Percentiles rank a stretch among this genome's conserved stretches.
These are phyloP conservation scores for Torulaspora pretoriensis DNA, from an alignment of 1,139 yeast species.

Conservation along the genomic window DNA sequence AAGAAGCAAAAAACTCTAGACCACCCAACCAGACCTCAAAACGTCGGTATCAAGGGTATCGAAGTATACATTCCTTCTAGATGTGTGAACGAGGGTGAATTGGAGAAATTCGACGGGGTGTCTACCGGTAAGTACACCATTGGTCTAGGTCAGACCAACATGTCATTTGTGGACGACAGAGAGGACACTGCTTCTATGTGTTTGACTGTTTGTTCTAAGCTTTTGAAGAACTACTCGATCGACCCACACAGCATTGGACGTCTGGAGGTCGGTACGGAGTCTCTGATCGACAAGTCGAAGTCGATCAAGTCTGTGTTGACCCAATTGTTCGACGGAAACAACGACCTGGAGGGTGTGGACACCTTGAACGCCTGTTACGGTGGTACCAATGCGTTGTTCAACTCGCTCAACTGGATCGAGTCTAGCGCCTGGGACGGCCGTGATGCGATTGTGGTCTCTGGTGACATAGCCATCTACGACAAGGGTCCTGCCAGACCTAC, in stretches of 20 bases:
- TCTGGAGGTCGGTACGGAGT: slow-evolving; percentile 98
- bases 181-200: slow-evolving; percentile 94
- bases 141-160: slow-evolving; percentile 97
- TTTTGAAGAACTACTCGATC: slow-evolving; percentile 74
- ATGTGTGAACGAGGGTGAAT: slow-evolving; percentile 82
- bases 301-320: slow-evolving; percentile 93
- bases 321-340: slow-evolving; percentile 87
- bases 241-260: slow-evolving; percentile 85
- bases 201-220: slow-evolving; percentile 73
- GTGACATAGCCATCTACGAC: slow-evolving; percentile 96
- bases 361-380: slow-evolving; percentile 98
- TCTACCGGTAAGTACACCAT: slow-evolving; percentile 96
- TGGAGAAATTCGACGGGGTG: slow-evolving; percentile 81
- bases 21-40: slow-evolving; percentile 47
- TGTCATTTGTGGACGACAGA: slow-evolving; percentile 95
- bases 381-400: slow-evolving; percentile 93
- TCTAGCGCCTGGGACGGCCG: slow-evolving; percentile 98
- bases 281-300: slow-evolving; percentile 93
- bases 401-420: slow-evolving; percentile 93
- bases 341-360: slow-evolving; percentile 94
- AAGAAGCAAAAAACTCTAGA: slow-evolving; percentile 32
- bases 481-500: slow-evolving; percentile 99
- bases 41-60: slow-evolving; percentile 94
- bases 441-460: slow-evolving; percentile 94
- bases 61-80: slow-evolving; percentile 84